These are phyloP conservation scores for Trichosanthes cucumerina DNA, from an alignment of 306 rosid species.

Conservation along the genomic window DNA sequence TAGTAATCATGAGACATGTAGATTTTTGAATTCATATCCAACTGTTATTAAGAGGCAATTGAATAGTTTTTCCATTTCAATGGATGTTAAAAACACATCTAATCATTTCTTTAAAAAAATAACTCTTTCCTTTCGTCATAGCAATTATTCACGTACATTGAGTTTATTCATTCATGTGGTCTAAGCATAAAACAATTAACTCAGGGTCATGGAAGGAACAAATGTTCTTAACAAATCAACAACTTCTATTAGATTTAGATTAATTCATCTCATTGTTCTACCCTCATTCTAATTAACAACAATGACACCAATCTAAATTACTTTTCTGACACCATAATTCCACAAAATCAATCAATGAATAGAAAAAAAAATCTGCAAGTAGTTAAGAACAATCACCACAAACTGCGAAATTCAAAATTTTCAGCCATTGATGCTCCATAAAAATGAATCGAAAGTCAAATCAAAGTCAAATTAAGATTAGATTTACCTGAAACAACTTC, in stretches of 20 bases:
- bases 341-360: neutral
- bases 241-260: neutral
- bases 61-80: no score
- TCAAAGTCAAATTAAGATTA: neutral
- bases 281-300: neutral
- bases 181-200: neutral
- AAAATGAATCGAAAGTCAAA: neutral
- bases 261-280: neutral
- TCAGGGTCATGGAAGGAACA: neutral
- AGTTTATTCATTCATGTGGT: neutral
- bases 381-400: neutral
- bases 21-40: no score
- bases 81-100: neutral
- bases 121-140: neutral
- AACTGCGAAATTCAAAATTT: neutral
- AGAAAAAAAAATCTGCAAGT: neutral
- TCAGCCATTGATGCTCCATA: neutral
- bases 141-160: neutral
- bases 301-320: neutral
- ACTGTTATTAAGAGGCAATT: no score
- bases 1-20: no score
- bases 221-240: neutral
- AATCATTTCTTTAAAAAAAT: neutral
- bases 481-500: constrained; percentile 74
- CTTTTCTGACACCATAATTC: neutral